Evolutionary conservation across 345 rosid species (phyloP), one percentile per base, ranked within the genome.

Genomic region (Cochlearia excelsa): DNA sequence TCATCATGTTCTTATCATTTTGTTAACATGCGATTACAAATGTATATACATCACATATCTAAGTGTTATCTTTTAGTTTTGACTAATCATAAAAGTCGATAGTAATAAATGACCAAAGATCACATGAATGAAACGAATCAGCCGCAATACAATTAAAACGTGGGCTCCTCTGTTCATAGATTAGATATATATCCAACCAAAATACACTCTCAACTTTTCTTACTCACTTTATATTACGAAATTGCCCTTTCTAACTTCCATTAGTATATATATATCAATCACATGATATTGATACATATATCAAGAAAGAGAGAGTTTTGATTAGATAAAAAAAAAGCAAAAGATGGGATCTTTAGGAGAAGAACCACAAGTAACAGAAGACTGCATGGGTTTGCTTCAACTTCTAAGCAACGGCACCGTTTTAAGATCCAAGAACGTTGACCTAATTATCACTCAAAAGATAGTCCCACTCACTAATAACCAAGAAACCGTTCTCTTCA

Each of bases 331-430:
- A 28, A 49, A 6, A 50, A 34, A 7, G 9, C n/a, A n/a, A 9
- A 30, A 48, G 50, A 81, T 83, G 93, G 85, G 82, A 42, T 70
- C 83, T 4, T 44, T 78, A 45, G 80, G 82, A 77, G 80, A 74
- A n/a, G 42, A 74, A 38, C 78, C 83, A 74, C 81, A 74, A 35
- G 68, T 84, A 30, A 74, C 76, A 11, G 95, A 84, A 57, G 90
- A 84, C 26, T 82, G 83, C 86, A 70, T 79, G 74, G 87, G 90
- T 30, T 68, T 84, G 45, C 80, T 86, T 52, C 81, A 79, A 51
- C 75, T 86, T 40, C 70, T 71, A 46, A 82, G 84, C 65, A 79
- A 86, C 57, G 95, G 94, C 70, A 62, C 86, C 59, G 65, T 85
- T 63, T 74, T 37, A 4, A 72, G 93, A 71, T 73, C 83, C 44